phyloP scores from a whole-genome alignment of 1,139 yeast species.

The Taphrina populina region DNA sequence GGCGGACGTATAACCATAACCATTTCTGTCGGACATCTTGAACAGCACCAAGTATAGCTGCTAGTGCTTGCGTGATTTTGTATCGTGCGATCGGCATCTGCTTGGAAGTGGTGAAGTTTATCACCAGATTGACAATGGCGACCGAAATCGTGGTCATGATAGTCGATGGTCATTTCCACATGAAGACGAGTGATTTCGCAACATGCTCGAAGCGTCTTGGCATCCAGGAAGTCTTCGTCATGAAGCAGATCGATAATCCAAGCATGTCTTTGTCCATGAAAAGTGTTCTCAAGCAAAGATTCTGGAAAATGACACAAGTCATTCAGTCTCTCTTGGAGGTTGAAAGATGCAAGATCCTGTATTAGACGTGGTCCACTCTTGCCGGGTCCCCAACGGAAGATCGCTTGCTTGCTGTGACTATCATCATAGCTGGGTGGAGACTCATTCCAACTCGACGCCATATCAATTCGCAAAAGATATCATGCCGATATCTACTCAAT shows the following conservation, averaged over 20 bases:
- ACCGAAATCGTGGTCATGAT: slow-evolving; percentile 1
- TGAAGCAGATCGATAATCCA: slow-evolving; percentile 23
- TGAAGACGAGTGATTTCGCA: slow-evolving; percentile 22
- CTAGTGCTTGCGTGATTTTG: not conserved
- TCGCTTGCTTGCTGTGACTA: not conserved
- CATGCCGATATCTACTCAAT: no score
- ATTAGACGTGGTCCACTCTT: slow-evolving; percentile 29
- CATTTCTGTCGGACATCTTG: slow-evolving; percentile 16
- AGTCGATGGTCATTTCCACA: slow-evolving; percentile 22
- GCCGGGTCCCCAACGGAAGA: slow-evolving; percentile 20
- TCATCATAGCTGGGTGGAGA: slow-evolving; percentile 12
- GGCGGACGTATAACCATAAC: slow-evolving; percentile 1
- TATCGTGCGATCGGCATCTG: slow-evolving; percentile 4
- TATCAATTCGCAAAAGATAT: no score
- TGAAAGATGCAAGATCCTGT: slow-evolving; percentile 21
- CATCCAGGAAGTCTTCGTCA: slow-evolving; percentile 9
- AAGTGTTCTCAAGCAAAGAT: slow-evolving; percentile 6
- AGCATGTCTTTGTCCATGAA: slow-evolving; percentile 5
- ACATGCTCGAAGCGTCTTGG: slow-evolving; percentile 13
- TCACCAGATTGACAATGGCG: slow-evolving; percentile 11
- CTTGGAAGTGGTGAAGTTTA: slow-evolving; percentile 25
- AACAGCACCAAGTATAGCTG: slow-evolving; percentile 16
- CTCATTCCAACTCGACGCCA: no score
- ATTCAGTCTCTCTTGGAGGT: not conserved
- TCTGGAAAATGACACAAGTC: slow-evolving; percentile 10